Evolutionary conservation across 306 rosid genomes (phyloP), one percentile per base, ranked within the genome.

Genomic region (Glycine soja): DNA sequence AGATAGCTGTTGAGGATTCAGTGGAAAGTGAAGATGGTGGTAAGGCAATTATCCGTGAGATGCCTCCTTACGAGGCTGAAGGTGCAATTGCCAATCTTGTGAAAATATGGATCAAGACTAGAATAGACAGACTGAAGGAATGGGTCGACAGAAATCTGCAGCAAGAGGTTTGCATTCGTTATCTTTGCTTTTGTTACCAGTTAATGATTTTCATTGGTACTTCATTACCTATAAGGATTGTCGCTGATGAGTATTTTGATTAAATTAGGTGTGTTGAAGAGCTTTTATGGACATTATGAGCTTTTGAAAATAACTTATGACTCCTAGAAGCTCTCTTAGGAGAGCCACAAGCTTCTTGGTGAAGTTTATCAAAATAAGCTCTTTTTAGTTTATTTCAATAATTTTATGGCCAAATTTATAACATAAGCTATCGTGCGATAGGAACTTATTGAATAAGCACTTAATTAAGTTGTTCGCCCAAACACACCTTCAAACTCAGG

Each of bases 1-100:
- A 86, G 74, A 91, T 95, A 81, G 98, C 99, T 32, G 98, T 93
- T 56, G 94, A 90, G 83, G 99, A 95, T 86, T 93, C 99, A 6
- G 99, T 93, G 24, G 99, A 93, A 57, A 93, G 98, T 67, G 98
- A 95, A 14, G 99, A 95, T 54, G 99, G 99, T 68, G 99, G 98
- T 72, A 95, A 95, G 88, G 98, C 96, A 80, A 90, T 95, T 86
- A 95, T 95, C 74, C 98, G 99, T 15, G 99, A 95, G 90, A 93
- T 95, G 99, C 98, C 98, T 77, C 98, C 99, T 70, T 95, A 61
- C 59, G 99, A 95, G 86, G 97, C 98, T 73, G 98, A 95, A 87
- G 82, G 92, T 80, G 96, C 97, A 45, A 91, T 95, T 70, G 96
- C 98, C 70, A 93, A 95, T 87, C 85, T 95, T 87, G 99, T 95